Percentiles rank a stretch among this genome's conserved stretches.
Conservation (phyloP, 768 basidiomycete genomes). For the Russula emetica region DNA sequence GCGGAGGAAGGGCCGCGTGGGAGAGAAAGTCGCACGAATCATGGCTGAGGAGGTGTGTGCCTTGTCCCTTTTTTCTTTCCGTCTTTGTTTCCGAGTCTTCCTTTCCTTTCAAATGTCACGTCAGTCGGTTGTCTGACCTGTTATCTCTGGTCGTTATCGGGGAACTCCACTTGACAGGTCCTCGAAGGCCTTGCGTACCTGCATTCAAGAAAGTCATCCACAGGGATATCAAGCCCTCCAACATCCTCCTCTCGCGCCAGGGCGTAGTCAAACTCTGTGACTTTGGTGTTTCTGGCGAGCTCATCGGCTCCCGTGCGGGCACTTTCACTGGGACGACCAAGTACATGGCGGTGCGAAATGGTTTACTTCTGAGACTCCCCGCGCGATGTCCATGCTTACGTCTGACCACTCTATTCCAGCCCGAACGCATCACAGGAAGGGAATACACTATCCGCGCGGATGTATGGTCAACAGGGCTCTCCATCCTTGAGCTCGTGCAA, state of each 20-base stretch:
- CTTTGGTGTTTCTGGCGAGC: constrained; percentile 91
- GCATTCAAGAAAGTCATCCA: constrained; percentile 84
- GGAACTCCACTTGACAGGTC: constrained; percentile 41
- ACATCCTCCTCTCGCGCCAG: constrained; percentile 75
- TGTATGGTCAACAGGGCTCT: constrained; percentile 92
- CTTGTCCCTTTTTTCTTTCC: not conserved
- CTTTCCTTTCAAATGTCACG: not conserved
- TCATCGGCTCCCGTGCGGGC: constrained; percentile 78
- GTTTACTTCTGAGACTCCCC: not conserved
- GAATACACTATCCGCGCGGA: constrained; percentile 91
- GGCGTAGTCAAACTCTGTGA: constrained; percentile 88
- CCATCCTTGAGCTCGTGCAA: constrained; percentile 81
- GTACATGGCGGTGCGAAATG: constrained; percentile 77
- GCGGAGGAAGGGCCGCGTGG: constrained; percentile 65
- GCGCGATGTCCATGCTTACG: not conserved
- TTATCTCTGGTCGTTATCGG: not conserved
- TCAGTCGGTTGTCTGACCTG: not conserved
- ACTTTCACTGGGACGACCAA: constrained; percentile 93
- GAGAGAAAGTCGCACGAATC: constrained; percentile 77
- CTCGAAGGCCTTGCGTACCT: constrained; percentile 84
- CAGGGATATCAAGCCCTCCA: constrained; percentile 86
- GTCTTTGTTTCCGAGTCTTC: not conserved
- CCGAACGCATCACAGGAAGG: constrained; percentile 83
- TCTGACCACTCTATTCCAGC: constrained; percentile 40
- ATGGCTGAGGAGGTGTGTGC: constrained; percentile 66